Base-by-base conservation (phyloP, 768 basidiomycete genomes). In the Mycena alexandri region DNA sequence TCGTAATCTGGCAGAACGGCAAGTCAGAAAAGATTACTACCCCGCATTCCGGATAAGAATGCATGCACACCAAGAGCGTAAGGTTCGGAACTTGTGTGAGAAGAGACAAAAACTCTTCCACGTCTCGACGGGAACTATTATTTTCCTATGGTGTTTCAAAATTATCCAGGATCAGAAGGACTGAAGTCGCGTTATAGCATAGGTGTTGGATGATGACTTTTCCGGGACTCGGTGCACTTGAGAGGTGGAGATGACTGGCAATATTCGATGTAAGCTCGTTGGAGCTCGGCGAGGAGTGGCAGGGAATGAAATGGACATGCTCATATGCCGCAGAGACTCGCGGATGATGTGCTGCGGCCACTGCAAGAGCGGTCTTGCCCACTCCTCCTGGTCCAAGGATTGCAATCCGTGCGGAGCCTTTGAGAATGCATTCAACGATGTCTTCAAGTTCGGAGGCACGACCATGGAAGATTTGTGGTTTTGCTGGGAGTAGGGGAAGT, bases 121-220 rank as follows among this genome's bases (percentile, higher is more conserved):
- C 61, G 8, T 43, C 61, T 5, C 4, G 14, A 13, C 61, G 61
- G 25, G 41, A 38, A 12, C 41, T 24, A 9, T 10, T 11, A 3
- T 38, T 25, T 38, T 62, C 61, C 61, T 50, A 62, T 25, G 61
- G 25, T 29, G 61, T 62, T n/a, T 62, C 61, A 10, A 62, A 44
- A 36, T 62, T 62, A 25, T 62, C 61, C 7, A 62, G 33, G 21
- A 62, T 11, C 50, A 34, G 38, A 12, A 29, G 33, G 3, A 52
- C 25, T 42, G 33, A 22, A 29, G 10, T 7, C 41, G 38, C 17
- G 19, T 42, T 42, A 33, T 24, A 42, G 29, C 34, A 62, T 7
- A 62, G 38, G 52, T 43, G 48, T 21, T 25, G 52, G 10, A 47
- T 16, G 42, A 25, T 34, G 34, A 41, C 51, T 53, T 62, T n/a